phyloP scores from a whole-genome alignment of 2,329 filamentous ascomycete genomes.

The Malbranchea zuffiana region DNA sequence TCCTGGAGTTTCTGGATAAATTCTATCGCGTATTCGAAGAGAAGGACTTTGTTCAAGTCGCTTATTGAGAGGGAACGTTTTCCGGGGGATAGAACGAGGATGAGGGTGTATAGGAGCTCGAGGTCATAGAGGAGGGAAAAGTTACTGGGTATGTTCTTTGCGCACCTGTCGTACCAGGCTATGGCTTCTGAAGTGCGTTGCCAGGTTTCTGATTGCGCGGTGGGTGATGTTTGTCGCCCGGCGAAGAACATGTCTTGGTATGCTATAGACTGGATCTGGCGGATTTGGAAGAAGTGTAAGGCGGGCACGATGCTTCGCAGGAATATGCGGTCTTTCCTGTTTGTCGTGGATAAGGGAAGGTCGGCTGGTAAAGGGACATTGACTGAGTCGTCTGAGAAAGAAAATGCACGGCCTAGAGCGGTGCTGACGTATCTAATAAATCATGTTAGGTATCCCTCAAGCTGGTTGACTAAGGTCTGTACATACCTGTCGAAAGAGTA shows the following conservation, averaged over 20 bases:
- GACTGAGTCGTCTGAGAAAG: constrained; percentile 81
- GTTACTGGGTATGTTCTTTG: constrained; percentile 50
- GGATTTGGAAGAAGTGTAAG: constrained; percentile 66
- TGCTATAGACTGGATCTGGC: constrained; percentile 76
- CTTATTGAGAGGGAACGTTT: constrained; percentile 58
- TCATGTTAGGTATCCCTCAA: constrained; percentile 7
- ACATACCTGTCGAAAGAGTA: constrained; percentile 76
- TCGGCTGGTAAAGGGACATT: constrained; percentile 63
- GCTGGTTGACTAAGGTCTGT: not conserved
- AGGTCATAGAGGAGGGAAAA: constrained; percentile 72
- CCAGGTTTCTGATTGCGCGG: constrained; percentile 45
- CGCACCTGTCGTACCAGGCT: constrained; percentile 69
- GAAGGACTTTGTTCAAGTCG: constrained; percentile 64
- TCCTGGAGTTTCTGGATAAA: constrained; percentile 66
- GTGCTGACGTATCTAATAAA: constrained; percentile 68
- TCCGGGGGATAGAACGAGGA: constrained; percentile 77
- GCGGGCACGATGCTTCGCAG: constrained; percentile 56
- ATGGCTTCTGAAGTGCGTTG: constrained; percentile 48
- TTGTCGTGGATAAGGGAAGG: constrained; percentile 38
- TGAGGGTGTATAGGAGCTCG: constrained; percentile 80
- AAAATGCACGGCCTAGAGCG: constrained; percentile 77
- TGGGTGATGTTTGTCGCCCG: constrained; percentile 55
- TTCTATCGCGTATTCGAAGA: constrained; percentile 77
- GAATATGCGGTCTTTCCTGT: constrained; percentile 36
- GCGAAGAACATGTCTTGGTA: constrained; percentile 83